A percentile compares a stretch with the other conserved stretches of the same genome.
Evolutionary conservation across 768 basidiomycete genomes (phyloP).

Genomic region (Lactarius psammicola): DNA sequence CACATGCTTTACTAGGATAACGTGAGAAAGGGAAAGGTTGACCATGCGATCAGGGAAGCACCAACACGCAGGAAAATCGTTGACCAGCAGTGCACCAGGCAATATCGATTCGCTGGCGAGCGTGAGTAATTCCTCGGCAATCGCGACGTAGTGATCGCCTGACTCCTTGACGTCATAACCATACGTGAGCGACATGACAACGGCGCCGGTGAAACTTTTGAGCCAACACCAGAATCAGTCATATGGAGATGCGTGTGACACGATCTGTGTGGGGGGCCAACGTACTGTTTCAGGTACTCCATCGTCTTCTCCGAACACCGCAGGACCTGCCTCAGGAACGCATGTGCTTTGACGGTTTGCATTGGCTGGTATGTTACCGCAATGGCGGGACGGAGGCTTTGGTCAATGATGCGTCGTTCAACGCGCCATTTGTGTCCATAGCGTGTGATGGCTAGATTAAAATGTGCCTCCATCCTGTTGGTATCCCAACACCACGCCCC

Average conservation of each 20-base stretch:
- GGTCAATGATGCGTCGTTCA: conserved; percentile 19
- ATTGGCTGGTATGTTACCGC: conserved; percentile 5
- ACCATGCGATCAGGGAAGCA: background rate
- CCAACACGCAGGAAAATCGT: conserved; percentile 10
- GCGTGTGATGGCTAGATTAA: conserved; percentile 17
- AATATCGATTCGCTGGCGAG: conserved; percentile 15
- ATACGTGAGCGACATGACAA: conserved; percentile 18
- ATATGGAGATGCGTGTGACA: background rate
- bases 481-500: too few relatives aligned
- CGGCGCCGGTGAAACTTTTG: conserved; percentile 2
- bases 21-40: background rate
- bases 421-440: conserved; percentile 14
- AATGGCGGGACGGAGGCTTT: conserved; percentile 8
- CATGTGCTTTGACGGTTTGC: conserved; percentile 15
- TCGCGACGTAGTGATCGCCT: conserved; percentile 12
- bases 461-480: conserved; percentile 17
- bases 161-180: conserved; percentile 20
- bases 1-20: background rate
- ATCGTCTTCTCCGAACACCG: conserved; percentile 8
- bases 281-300: conserved; percentile 17
- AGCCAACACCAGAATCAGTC: background rate
- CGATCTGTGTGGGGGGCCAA: background rate
- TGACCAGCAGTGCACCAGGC: conserved; percentile 11
- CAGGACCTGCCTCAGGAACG: conserved; percentile 15
- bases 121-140: conserved; percentile 13